These are phyloP conservation scores for Dendrocalamus latiflorus DNA, from an alignment of 202 grass and related monocot species.

Conservation along the genomic window DNA sequence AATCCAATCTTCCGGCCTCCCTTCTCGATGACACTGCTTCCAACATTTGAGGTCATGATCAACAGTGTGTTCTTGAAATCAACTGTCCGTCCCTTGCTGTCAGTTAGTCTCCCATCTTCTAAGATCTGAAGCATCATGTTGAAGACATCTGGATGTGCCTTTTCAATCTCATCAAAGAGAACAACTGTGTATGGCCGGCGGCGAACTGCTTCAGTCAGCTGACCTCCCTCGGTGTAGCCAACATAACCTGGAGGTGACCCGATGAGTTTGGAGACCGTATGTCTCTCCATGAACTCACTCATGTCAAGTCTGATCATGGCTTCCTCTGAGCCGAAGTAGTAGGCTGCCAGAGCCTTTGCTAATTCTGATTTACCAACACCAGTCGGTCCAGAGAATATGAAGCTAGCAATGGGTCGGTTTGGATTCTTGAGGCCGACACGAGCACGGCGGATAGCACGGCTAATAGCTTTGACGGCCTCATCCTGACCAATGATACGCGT, in stretches of 20 bases:
- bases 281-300: slow-evolving; percentile 95
- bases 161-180: slow-evolving; percentile 89
- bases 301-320: slow-evolving; percentile 93
- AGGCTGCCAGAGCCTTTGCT: slow-evolving; percentile 70
- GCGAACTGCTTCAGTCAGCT: slow-evolving; percentile 77
- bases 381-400: slow-evolving; percentile 89
- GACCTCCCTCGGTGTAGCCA: slow-evolving; percentile 84
- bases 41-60: slow-evolving; percentile 86
- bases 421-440: slow-evolving; percentile 85
- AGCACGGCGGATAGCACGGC: slow-evolving; percentile 75
- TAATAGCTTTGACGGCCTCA: slow-evolving; percentile 83
- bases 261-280: slow-evolving; percentile 85
- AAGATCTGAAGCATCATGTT: slow-evolving; percentile 98
- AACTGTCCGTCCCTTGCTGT: slow-evolving; percentile 78
- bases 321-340: slow-evolving; percentile 84
- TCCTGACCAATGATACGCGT: slow-evolving; percentile 82
- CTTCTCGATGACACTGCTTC: slow-evolving; percentile 87
- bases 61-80: slow-evolving; percentile 85
- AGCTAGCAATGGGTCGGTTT: slow-evolving; percentile 84
- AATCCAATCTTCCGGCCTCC: slow-evolving; percentile 80
- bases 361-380: slow-evolving; percentile 90
- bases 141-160: slow-evolving; percentile 91
- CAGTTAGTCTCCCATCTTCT: slow-evolving; percentile 79
- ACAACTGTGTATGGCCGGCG: slow-evolving; percentile 78
- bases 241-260: slow-evolving; percentile 93